Base-by-base conservation (phyloP, 2,329 filamentous ascomycete species). In the Diaporthe citrichinensis region DNA sequence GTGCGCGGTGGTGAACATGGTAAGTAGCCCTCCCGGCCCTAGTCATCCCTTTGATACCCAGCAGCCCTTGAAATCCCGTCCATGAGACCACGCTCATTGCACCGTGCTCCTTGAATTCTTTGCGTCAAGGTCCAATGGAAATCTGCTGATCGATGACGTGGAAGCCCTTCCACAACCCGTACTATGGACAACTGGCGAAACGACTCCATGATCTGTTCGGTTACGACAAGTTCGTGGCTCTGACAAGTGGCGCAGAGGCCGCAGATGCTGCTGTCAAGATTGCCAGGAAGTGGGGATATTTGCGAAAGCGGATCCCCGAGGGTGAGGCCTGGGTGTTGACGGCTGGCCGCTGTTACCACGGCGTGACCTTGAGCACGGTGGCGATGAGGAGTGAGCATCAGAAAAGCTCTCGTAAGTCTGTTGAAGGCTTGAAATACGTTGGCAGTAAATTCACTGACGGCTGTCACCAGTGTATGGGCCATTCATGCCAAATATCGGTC, bases 261-360 rank as follows among this genome's bases (percentile, higher is more conserved):
- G 58, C 59, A n/a, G 71, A 73, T 34, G 55, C 71, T 67, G 55
- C 46, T 39, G 57, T 67, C 55, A 73, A 73, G 34, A 61, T 61
- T 17, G 53, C 53, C 23, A 49, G 71, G 41, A 73, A 73, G 46
- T 73, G 57, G 71, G 71, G 39, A 1, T 73, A 73, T 53, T 15
- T 73, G 55, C 41, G 14, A 20, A 72, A 62, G 59, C 12, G 20
- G 12, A 65, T 73, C 4, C 71, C 71, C 17, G 44, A 53, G n/a
- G 57, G 46, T 41, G 44, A 73, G 23, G 71, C 71, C 2, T 67
- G 44, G 71, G 44, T 73, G 3, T 23, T 62, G 20, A 73, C 58
- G 2, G 58, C 58, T 7, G 71, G 59, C 0, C 71, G 58, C 12
- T 73, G 71, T n/a, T 73, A 73, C 17, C 57, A 73, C 5, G 71